Evolutionary conservation across 805 yeast species (phyloP), one percentile per base, ranked within the genome.

Genomic region (Myxozyma nipponensis): DNA sequence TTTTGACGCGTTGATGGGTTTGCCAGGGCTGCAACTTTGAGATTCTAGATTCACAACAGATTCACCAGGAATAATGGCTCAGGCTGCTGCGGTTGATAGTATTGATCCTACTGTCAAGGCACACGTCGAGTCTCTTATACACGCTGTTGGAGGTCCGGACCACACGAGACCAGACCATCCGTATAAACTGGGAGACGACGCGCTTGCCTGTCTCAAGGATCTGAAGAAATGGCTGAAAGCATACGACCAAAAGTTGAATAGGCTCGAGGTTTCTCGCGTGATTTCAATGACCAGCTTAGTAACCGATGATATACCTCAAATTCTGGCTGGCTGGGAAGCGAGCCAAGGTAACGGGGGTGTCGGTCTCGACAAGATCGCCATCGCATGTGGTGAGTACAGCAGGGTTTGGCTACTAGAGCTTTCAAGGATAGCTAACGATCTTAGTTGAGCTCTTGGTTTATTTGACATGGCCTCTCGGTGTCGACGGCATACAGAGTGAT

Each of bases 101-200:
- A 48, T 49, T n/a, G 55, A 56, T 36, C 47, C 43, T n/a, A 62
- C 80, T 15, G 66, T 83, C 36, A 76, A 77, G 19, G 86, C 93
- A 0, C 88, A 87, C 66, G 83, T 91, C 28, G 77, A 90, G 13
- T 80, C 86, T 39, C 73, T 90, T 36, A 87, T 89, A 2, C 79
- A 95, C 2, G 95, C 98, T 0, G 74, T 91, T 2, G 98, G 98
- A 47, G 98, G 97, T 1, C 77, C 83, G 0, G 96, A 90, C 67
- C 78, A 83, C 42, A 68, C 83, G 1, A 51, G 54, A 4, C 71
- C 83, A 0, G 65, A 69, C 3, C 56, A 76, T 0, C 80, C 81
- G 0, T 93, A 93, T 62, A 79, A 78, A 52, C 74, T 90, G 2
- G 98, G 98, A 9, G 88, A 84, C 52, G 97, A 91, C 62, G 95